Evolutionary conservation across 75 land plant species (phyloP).

Genomic region (Cunninghamia lanceolata): DNA sequence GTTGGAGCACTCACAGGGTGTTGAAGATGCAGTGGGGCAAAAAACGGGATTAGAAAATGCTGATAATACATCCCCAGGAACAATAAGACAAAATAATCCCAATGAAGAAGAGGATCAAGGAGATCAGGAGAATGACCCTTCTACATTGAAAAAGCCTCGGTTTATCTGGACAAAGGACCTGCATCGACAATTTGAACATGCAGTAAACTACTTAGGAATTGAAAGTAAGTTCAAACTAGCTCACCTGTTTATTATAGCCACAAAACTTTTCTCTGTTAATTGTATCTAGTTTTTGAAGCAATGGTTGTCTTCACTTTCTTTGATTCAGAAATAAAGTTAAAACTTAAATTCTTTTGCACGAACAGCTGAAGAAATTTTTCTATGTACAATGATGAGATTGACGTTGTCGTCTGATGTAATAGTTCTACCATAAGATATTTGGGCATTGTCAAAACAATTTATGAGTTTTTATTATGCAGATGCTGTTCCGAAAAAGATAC

Average conservation of each 20-base stretch:
- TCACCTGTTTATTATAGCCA: slow-evolving; percentile 16
- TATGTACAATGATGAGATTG: not conserved
- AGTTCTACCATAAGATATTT: not conserved
- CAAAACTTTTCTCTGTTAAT: not conserved
- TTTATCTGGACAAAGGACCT: slow-evolving; percentile 92
- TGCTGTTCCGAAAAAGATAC: slow-evolving; percentile 48
- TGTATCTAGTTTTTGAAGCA: not conserved
- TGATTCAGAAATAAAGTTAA: not conserved
- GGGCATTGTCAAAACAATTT: not conserved
- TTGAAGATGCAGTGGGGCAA: not conserved
- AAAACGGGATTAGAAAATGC: slow-evolving; percentile 29
- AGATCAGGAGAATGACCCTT: slow-evolving; percentile 59
- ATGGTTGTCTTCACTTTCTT: not conserved
- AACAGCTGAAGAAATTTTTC: not conserved
- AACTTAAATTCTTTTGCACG: not conserved
- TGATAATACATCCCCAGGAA: slow-evolving; percentile 54
- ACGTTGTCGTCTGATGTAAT: not conserved
- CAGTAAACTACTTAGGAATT: slow-evolving; percentile 86
- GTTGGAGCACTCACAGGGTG: not conserved
- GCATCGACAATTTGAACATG: slow-evolving; percentile 84
- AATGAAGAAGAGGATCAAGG: slow-evolving; percentile 71
- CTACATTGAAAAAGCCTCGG: slow-evolving; percentile 71
- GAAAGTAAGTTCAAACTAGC: slow-evolving; percentile 64
- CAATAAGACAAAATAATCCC: slow-evolving; percentile 31
- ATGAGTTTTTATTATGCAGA: slow-evolving; percentile 24